Conservation (phyloP, 176 grass and related monocot species). For the Musa beccarii region DNA sequence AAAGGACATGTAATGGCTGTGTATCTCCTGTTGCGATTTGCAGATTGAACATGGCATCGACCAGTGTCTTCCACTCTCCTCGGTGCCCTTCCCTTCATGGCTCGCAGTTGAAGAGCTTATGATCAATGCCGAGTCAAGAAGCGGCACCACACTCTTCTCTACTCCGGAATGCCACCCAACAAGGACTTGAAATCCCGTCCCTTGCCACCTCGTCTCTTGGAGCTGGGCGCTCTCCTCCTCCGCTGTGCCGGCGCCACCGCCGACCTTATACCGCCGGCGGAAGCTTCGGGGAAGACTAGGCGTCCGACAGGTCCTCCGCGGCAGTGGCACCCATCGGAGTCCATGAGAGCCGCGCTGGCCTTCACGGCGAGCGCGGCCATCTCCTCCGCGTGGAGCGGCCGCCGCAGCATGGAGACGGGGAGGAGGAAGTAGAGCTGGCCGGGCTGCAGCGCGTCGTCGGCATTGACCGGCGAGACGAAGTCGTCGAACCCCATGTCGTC, state of each 20-base stretch:
- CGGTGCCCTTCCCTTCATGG: too few relatives aligned
- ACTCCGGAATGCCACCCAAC: constrained; percentile 78
- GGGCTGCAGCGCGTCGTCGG: constrained; percentile 53
- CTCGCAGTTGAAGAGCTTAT: not conserved
- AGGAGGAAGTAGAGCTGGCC: constrained; percentile 95
- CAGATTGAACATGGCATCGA: too few relatives aligned
- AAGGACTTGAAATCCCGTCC: constrained; percentile 55
- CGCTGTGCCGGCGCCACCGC: not conserved
- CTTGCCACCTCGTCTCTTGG: constrained; percentile 33
- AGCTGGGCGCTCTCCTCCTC: constrained; percentile 22
- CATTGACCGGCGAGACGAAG: constrained; percentile 25
- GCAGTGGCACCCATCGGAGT: constrained; percentile 23
- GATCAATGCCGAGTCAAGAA: not conserved
- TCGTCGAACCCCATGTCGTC: constrained; percentile 65
- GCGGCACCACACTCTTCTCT: not conserved
- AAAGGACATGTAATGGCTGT: too few relatives aligned
- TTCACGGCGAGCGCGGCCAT: constrained; percentile 73
- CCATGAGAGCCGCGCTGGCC: constrained; percentile 61
- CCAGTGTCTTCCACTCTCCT: too few relatives aligned
- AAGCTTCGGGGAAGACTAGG: not conserved
- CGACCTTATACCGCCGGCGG: constrained; percentile 1
- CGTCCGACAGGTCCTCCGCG: not conserved
- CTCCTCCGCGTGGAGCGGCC: constrained; percentile 55
- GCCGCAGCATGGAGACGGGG: constrained; percentile 48
- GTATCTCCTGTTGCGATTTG: too few relatives aligned